Evolutionary conservation across 768 basidiomycete genomes (phyloP).

Genomic region (Mycena venus): DNA sequence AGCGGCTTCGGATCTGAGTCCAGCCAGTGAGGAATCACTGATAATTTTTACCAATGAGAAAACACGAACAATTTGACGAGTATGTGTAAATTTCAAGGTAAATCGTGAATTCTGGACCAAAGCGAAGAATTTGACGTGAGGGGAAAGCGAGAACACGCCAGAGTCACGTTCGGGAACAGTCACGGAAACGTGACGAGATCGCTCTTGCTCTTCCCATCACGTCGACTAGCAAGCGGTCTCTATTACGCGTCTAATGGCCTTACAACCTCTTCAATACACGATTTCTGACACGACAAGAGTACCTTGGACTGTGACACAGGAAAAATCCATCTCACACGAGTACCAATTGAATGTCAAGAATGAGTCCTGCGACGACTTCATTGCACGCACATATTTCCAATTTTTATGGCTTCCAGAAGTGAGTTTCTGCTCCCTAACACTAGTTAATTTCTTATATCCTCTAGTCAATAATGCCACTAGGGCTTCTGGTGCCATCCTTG

Average conservation of each 20-base stretch:
- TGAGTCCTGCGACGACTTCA: conserved; percentile 68
- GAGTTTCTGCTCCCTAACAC: not conserved
- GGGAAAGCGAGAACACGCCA: too few species aligned
- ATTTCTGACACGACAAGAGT: not conserved
- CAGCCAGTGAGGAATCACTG: too few species aligned
- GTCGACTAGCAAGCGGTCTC: too few species aligned
- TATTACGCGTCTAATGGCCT: conserved; percentile 20
- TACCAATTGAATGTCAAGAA: conserved; percentile 64
- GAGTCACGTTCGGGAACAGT: too few species aligned
- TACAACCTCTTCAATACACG: conserved; percentile 15
- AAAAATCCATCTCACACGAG: conserved; percentile 67
- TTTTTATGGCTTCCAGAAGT: conserved; percentile 87
- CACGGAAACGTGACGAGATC: too few species aligned
- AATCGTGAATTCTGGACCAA: too few species aligned
- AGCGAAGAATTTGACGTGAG: too few species aligned
- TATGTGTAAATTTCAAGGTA: too few species aligned
- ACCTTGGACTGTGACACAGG: conserved; percentile 70
- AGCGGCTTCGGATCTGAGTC: too few species aligned
- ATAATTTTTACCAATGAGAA: too few species aligned
- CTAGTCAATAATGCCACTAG: conserved; percentile 81
- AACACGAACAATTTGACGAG: too few species aligned
- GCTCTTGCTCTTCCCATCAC: too few species aligned
- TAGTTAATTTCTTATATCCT: conserved; percentile 13
- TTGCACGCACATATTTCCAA: conserved; percentile 77
- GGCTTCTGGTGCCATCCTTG: conserved; percentile 67